A percentile compares a stretch with the other conserved stretches of the same genome.
Evolutionary conservation across 2,329 filamentous ascomycete genomes (phyloP).

Genomic region (Penicillium corylophilum): DNA sequence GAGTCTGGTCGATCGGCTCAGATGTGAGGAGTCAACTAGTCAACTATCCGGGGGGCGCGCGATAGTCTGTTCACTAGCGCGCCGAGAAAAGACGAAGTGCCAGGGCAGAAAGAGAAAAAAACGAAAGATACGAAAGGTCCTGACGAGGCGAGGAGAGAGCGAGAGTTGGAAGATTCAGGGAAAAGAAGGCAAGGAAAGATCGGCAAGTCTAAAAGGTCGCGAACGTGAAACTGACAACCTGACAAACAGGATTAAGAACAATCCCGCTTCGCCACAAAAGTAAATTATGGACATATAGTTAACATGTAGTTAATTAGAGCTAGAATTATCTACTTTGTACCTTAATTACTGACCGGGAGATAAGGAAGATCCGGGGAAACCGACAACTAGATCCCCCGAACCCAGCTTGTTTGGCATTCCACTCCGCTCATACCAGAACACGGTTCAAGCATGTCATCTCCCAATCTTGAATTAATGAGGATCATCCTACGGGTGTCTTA

Average conservation of each 20-base stretch:
- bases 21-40: constrained; percentile 27
- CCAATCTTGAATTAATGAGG: background rate
- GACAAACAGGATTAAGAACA: background rate
- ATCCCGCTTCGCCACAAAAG: background rate
- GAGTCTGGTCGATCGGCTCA: constrained; percentile 15
- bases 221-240: background rate
- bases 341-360: background rate
- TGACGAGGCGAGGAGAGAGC: background rate
- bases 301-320: background rate
- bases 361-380: constrained; percentile 21
- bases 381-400: background rate
- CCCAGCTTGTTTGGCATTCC: background rate
- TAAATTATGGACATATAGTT: background rate
- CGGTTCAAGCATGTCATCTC: background rate
- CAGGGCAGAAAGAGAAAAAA: background rate
- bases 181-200: constrained; percentile 3
- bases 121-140: background rate
- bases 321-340: background rate
- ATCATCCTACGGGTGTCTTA: background rate
- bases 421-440: background rate
- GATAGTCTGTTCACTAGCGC: constrained; percentile 14
- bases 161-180: background rate
- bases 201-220: constrained; percentile 3
- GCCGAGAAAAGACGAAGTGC: background rate
- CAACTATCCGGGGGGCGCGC: constrained; percentile 17